Evolutionary conservation across 257 asterid genomes (phyloP), one percentile per base, ranked within the genome.

Genomic region (Solanum neorickii): DNA sequence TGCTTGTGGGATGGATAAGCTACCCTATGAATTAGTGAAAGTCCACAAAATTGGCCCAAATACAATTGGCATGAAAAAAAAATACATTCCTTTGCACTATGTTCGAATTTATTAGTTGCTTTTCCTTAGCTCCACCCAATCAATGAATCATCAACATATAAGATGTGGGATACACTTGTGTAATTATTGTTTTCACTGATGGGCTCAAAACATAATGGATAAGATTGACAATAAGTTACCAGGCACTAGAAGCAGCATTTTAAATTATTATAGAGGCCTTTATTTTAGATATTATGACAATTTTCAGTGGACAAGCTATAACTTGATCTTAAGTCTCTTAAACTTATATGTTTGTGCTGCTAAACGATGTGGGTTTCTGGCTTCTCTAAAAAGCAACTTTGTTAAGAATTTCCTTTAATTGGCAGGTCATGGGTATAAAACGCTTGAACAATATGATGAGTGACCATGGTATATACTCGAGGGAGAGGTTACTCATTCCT

Each of bases 371-470:
- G 27, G 46, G 44, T 80, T 82, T 82, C 85, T 82, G 8, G 23
- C n/a, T n/a, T 42, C 83, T 42, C 37, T 76, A 76, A 76, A 35
- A 76, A 76, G 37, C 83, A 76, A 18, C 18, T 27, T 49, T 31
- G 68, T 49, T 16, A 80, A 82, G 44, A 80, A 78, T 49, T 80
- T 47, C 68, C 27, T 47, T 18, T 82, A 29, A 82, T 82, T 82
- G 85, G 85, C 90, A 97, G 99, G 96, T 95, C 86, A 93, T 93
- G 91, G 97, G 91, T 92, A 94, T 97, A 86, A 95, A 94, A 88
- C 98, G 98, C 86, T 83, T 97, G 88, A 97, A 97, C 90, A 97
- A 97, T 91, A 97, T 95, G 99, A 95, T 97, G 97, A 97, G 98
- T 39, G 99, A 97, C 88, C 99, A 95, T 74, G 99, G 98, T 35